Evolutionary conservation across 805 yeast genomes (phyloP).

Genomic region (Danielia oregonensis): DNA sequence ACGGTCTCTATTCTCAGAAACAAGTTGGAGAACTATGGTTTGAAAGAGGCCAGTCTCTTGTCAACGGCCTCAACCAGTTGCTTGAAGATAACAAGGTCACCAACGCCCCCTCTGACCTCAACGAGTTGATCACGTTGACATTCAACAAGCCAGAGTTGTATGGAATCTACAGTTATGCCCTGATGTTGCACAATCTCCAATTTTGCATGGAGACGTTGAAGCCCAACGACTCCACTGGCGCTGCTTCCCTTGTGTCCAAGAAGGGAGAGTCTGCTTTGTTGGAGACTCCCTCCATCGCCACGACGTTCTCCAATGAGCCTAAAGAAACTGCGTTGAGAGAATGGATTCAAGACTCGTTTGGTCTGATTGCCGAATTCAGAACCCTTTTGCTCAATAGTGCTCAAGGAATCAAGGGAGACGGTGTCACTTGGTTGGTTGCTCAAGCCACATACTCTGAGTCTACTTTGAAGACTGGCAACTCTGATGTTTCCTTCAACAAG

Average conservation of each 20-base stretch:
- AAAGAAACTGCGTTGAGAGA: slow-evolving; percentile 32
- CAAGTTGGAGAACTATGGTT: slow-evolving; percentile 53
- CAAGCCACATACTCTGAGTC: slow-evolving; percentile 34
- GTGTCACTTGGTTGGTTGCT: slow-evolving; percentile 86
- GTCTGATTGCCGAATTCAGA: slow-evolving; percentile 72
- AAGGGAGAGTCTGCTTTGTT: slow-evolving; percentile 34
- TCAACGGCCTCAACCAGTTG: slow-evolving; percentile 38
- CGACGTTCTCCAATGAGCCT: slow-evolving; percentile 31
- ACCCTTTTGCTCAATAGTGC: slow-evolving; percentile 69
- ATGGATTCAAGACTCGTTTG: slow-evolving; percentile 63
- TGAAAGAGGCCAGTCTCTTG: slow-evolving; percentile 37
- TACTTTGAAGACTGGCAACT: slow-evolving; percentile 23
- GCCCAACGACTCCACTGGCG: slow-evolving; percentile 19
- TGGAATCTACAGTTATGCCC: slow-evolving; percentile 42
- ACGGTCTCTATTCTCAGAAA: slow-evolving; percentile 45
- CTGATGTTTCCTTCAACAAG: slow-evolving; percentile 29
- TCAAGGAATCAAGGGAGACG: slow-evolving; percentile 76
- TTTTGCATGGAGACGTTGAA: slow-evolving; percentile 46
- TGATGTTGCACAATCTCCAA: slow-evolving; percentile 46
- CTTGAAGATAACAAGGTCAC: slow-evolving; percentile 24
- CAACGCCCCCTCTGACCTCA: slow-evolving; percentile 25
- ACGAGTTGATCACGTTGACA: slow-evolving; percentile 36
- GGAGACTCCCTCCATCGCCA: slow-evolving; percentile 39
- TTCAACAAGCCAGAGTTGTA: slow-evolving; percentile 44
- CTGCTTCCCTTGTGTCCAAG: slow-evolving; percentile 12